These are phyloP conservation scores for Coniochaeta sp. DNA, from an alignment of 2,329 filamentous ascomycete genomes.

Conservation along the genomic window DNA sequence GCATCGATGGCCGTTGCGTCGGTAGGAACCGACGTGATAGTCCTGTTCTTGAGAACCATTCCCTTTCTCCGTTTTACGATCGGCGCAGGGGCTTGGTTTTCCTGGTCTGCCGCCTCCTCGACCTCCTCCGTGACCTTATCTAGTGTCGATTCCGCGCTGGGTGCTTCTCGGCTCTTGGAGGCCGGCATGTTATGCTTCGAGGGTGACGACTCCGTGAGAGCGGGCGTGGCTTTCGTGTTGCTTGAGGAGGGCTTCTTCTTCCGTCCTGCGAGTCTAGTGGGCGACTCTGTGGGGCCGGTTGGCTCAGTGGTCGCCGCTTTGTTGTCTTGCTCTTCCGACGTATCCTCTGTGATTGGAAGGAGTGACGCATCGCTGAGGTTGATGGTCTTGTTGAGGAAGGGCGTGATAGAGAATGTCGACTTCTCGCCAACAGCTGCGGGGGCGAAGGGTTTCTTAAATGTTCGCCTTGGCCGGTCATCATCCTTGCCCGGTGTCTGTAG, in stretches of 20 bases:
- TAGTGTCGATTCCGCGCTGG: constrained; percentile 19
- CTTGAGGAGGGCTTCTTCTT: constrained; percentile 33
- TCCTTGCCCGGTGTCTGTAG: constrained; percentile 33
- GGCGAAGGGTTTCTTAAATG: constrained; percentile 49
- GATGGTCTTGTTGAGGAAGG: constrained; percentile 69
- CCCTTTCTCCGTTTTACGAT: constrained; percentile 23
- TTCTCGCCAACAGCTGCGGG: constrained; percentile 69
- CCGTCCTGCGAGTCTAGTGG: constrained; percentile 8
- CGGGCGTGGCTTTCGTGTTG: constrained; percentile 33
- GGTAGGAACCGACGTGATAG: constrained; percentile 8
- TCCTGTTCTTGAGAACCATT: constrained; percentile 4
- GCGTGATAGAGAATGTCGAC: constrained; percentile 88
- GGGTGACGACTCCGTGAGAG: constrained; percentile 35
- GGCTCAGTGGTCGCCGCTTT: constrained; percentile 4
- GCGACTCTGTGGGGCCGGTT: background rate
- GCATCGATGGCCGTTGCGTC: background rate
- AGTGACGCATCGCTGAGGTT: constrained; percentile 37
- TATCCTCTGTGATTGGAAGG: constrained; percentile 17
- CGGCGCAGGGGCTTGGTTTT: constrained; percentile 22
- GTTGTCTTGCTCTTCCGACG: background rate
- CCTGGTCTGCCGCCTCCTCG: constrained; percentile 16
- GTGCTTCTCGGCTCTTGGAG: constrained; percentile 16
- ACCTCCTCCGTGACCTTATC: constrained; percentile 33
- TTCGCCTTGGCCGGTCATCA: constrained; percentile 30
- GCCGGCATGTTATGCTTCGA: constrained; percentile 37